Base-by-base conservation (phyloP, 805 yeast genomes). In the Starmerella floricola region DNA sequence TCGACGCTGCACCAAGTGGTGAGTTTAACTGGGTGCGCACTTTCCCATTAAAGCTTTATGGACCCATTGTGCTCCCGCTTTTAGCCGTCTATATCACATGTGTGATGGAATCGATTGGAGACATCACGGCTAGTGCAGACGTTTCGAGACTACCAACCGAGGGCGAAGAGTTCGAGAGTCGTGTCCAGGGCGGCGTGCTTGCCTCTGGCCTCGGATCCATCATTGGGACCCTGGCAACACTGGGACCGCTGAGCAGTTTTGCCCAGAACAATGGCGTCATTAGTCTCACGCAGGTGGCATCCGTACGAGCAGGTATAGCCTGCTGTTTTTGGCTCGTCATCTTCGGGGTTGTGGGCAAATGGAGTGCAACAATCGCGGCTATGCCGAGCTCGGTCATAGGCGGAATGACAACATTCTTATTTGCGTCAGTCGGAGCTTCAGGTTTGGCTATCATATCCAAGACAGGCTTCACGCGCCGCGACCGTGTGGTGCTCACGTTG, bases 221-320 rank as follows among this genome's bases (percentile, higher is more conserved):
- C 18, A 49, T 85, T 3, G 79, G 91, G 13, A 85, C 86, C 33
- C 66, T 86, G 34, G 72, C 76, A 71, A 85, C 94, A 17, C 65
- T 81, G 42, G 80, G 94, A n/a, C 95, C 95, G 44, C 69, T 85
- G 75, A 78, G 93, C 11, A 79, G 91, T 0, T 87, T 87, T 66
- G 95, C 95, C 12, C 95, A 86, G 64, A 87, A 87, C 64, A 87
- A 87, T 60, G 95, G 95, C 68, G 95, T 86, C 45, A 85, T 86
- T 51, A 78, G 94, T 32, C 71, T 87, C 60, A 87, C 95, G 37
- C 84, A 83, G 60, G 85, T 95, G 64, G 95, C 95, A 36, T 78
- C 83, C 55, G 73, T 93, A 64, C 67, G 71, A 38, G 84, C 74
- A 19, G 96, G 91, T 31, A 77, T 75, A 61, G 79, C 83, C 74